A percentile compares a stretch with the other conserved stretches of the same genome.
These are phyloP conservation scores for Phalaenopsis aphrodite DNA, from an alignment of 106 monocot species.

Conservation along the genomic window DNA sequence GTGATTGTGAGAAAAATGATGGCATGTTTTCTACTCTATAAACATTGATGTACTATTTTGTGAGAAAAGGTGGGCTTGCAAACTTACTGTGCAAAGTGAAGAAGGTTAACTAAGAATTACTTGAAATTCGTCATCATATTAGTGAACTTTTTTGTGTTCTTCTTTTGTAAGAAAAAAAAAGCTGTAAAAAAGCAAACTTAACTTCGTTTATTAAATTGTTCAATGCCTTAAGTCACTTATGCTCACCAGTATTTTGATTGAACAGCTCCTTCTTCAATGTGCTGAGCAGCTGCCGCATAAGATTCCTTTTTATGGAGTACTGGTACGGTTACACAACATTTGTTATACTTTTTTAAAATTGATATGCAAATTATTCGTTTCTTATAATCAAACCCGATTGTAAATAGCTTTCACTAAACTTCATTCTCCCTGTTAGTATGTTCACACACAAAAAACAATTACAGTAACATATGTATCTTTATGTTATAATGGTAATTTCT, in stretches of 20 bases:
- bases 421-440: not conserved
- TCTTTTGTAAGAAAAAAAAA: not conserved
- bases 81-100: not conserved
- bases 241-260: not conserved
- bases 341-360: not conserved
- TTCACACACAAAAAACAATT: not conserved
- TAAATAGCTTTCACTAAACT: not conserved
- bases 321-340: constrained; percentile 43
- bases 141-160: not conserved
- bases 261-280: constrained; percentile 80
- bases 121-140: not conserved
- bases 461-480: not conserved
- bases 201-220: not conserved
- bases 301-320: constrained; percentile 81
- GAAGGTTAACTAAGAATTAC: not conserved
- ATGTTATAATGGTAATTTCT: not conserved
- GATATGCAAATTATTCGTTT: not conserved
- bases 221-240: not conserved
- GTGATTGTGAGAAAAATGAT: not conserved
- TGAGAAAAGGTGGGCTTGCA: not conserved
- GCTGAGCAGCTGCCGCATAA: constrained; percentile 93
- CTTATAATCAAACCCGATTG: not conserved
- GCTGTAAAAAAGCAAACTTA: not conserved
- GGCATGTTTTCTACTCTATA: not conserved
- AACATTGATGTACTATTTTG: not conserved